phyloP scores from a whole-genome alignment of 352 stramenopile species.

The Pythium phragmiticola region DNA sequence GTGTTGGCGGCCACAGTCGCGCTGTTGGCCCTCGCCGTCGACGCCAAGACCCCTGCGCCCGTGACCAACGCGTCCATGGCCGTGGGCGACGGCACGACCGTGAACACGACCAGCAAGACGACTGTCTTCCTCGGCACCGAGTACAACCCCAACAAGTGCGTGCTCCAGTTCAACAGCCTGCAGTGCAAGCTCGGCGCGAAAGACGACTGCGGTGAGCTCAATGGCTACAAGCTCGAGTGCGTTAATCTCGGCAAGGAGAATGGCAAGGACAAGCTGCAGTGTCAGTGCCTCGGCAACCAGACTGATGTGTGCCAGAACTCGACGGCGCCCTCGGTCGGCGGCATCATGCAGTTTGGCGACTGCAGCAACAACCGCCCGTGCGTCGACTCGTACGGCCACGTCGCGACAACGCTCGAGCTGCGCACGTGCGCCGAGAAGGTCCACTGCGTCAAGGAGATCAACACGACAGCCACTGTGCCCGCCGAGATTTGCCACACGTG shows the following conservation, averaged over 20 bases:
- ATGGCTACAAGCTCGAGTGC: constrained; percentile 70
- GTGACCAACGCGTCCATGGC: constrained; percentile 40
- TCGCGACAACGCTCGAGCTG: constrained; percentile 40
- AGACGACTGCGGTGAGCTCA: constrained; percentile 54
- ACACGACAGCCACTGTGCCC: constrained; percentile 56
- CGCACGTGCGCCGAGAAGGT: constrained; percentile 69
- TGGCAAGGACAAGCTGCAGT: constrained; percentile 66
- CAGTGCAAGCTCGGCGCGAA: constrained; percentile 42
- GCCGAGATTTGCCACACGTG: constrained; percentile 80
- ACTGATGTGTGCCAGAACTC: constrained; percentile 51
- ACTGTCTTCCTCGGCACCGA: constrained; percentile 63
- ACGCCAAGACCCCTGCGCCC: constrained; percentile 9
- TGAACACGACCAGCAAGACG: constrained; percentile 44
- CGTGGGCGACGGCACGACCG: constrained; percentile 56
- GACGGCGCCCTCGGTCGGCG: constrained; percentile 33
- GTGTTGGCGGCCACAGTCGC: constrained; percentile 8
- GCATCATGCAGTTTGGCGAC: constrained; percentile 65
- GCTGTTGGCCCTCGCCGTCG: neutral
- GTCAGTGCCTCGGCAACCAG: constrained; percentile 48
- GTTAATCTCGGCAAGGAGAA: constrained; percentile 57
- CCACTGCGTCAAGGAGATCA: constrained; percentile 69
- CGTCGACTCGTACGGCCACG: constrained; percentile 66
- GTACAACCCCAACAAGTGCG: constrained; percentile 66
- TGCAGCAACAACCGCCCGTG: constrained; percentile 50
- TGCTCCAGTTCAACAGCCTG: constrained; percentile 68